Evolutionary conservation across 1,284 basidiomycete genomes (phyloP), one percentile per base, ranked within the genome.

Genomic region (Neolentinus lepideus): DNA sequence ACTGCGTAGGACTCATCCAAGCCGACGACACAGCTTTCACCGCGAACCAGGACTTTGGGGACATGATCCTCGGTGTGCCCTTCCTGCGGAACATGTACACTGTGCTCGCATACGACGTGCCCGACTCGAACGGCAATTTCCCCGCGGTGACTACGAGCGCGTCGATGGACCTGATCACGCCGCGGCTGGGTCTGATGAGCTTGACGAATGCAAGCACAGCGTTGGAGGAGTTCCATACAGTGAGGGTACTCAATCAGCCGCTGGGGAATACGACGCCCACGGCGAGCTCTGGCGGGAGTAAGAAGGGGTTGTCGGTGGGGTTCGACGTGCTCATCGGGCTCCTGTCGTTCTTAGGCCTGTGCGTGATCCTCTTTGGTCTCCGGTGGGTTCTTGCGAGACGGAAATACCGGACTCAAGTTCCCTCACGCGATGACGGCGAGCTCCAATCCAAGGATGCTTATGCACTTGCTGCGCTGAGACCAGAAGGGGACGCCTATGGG

Each of bases 31-130:
- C 63, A 4, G 59, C 66, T 8, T 74, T 85, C 46, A 61, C 63
- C 8, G 60, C 69, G 0, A 59, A 60, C 6, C 64, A 72, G 1
- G 62, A 58, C 11, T 68, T 80, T 26, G 79, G 78, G 0, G 86
- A 89, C 65, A 81, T 89, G 69, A 75, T 87, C 54, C 80, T 89
- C 46, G 88, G 88, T 26, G 83, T 88, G 0, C 83, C 88, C 0
- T 90, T 90, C 65, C 71, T 90, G 61, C 77, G 87, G 10, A 89
- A 82, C 62, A 77, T 80, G 2, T 90, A 90, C 65, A 82, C 79
- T 21, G 86, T 89, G 58, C 78, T 89, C 77, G 83, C 83, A 0
- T 88, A 84, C 65, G 73, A 78, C 52, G 58, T 64, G 0, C 83
- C 83, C 1, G 62, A 71, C 50, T 25, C 67, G 0, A 61, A 74